Evolutionary conservation across 2,329 filamentous ascomycete species (phyloP).

Genomic region (Cercospora sesami): DNA sequence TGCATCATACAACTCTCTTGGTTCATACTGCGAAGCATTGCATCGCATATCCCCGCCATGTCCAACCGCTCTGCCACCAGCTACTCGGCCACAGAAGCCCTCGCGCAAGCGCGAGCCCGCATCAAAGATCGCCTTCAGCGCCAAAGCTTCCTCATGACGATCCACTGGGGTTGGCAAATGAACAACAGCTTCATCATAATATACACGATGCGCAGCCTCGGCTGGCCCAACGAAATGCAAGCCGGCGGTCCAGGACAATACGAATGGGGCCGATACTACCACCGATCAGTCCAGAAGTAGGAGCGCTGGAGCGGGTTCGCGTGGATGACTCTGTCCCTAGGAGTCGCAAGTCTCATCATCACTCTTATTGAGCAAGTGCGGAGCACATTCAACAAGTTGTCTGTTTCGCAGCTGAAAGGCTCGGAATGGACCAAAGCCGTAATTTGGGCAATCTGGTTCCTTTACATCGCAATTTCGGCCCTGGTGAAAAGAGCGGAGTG

Average conservation of each 20-base stretch:
- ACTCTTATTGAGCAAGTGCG: conserved; percentile 8
- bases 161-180: conserved; percentile 11
- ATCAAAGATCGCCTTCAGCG: background rate
- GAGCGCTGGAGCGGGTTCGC: conserved; percentile 8
- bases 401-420: background rate
- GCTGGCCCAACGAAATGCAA: conserved; percentile 6
- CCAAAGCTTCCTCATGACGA: conserved; percentile 8
- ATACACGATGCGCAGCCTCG: background rate
- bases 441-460: conserved; percentile 5
- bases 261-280: conserved; percentile 6
- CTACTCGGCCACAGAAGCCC: background rate
- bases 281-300: background rate
- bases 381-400: conserved; percentile 6
- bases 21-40: background rate
- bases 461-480: background rate
- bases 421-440: conserved; percentile 11
- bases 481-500: background rate
- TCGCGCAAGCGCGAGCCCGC: background rate
- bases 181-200: conserved; percentile 1
- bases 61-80: background rate
- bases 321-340: conserved; percentile 2
- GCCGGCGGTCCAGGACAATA: conserved; percentile 8
- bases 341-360: conserved; percentile 5
- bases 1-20: background rate
- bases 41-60: background rate